A percentile compares a stretch with the other conserved stretches of the same genome.
These are phyloP conservation scores for Cylindrotheca fusiformis DNA, from an alignment of 108 stramenopile genomes.

Conservation along the genomic window DNA sequence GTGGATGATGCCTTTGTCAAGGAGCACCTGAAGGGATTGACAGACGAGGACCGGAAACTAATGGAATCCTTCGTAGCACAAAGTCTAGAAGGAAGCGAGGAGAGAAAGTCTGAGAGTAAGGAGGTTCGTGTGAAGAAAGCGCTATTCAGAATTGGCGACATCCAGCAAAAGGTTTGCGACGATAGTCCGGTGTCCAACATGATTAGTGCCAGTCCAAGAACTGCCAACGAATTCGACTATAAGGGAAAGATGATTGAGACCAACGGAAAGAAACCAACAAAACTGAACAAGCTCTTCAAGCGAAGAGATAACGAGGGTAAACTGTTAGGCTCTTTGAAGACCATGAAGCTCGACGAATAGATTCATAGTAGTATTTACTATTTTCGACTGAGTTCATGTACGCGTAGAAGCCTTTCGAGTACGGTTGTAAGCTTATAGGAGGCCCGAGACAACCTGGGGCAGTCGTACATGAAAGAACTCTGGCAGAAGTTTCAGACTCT, in stretches of 20 bases:
- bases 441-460: too few relatives aligned
- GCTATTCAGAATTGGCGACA: conserved; percentile 62
- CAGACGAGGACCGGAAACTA: conserved; percentile 62
- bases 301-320: conserved; percentile 76
- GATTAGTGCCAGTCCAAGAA: conserved; percentile 31
- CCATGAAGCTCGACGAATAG: conserved; percentile 58
- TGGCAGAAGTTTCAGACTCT: too few relatives aligned
- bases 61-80: conserved; percentile 79
- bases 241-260: conserved; percentile 61
- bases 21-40: conserved; percentile 54
- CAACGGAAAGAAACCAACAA: conserved; percentile 65
- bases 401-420: too few relatives aligned
- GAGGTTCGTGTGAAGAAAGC: conserved; percentile 48
- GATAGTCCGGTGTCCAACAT: conserved; percentile 58
- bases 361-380: not conserved
- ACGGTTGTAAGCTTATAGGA: too few relatives aligned
- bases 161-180: conserved; percentile 34
- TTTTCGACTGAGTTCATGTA: too few relatives aligned
- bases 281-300: conserved; percentile 82
- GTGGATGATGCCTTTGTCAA: conserved; percentile 85
- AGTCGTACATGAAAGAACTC: too few relatives aligned
- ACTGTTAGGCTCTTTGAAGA: conserved; percentile 55
- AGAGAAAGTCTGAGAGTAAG: conserved; percentile 12
- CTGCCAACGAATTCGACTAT: conserved; percentile 62
- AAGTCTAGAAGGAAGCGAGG: conserved; percentile 30